Base-by-base conservation (phyloP, 2,329 filamentous ascomycete genomes). In the Ophiocordyceps sinensis region DNA sequence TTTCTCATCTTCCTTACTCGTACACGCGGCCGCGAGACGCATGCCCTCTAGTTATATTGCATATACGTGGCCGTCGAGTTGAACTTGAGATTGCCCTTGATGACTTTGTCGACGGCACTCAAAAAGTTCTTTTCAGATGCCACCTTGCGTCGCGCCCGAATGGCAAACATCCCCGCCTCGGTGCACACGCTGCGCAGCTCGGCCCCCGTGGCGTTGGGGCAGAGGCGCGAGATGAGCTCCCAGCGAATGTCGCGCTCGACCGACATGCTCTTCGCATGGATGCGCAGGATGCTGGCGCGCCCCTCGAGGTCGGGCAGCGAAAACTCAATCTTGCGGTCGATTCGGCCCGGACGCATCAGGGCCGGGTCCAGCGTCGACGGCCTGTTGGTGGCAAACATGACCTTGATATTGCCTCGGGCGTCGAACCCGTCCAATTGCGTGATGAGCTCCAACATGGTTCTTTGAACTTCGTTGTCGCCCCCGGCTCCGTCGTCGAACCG, bases 201-300 rank as follows among this genome's bases (percentile, higher is more conserved):
- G 39, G 91, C 91, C 68, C 91, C 91, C 1, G 91, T 98, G 41
- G 88, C 84, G 66, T 98, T 98, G 50, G 91, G 91, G 67, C 91
- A 98, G 48, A 98, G 73, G 53, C 91, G 82, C 17, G 88, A 95
- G 58, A 98, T 96, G 49, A 98, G 75, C 69, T 98, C 91, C 91
- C 91, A 98, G 65, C 91, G 79, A 56, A 98, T 98, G 58, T 98
- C 91, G 41, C 91, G 79, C 75, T 98, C 91, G 31, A 98, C 91
- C 15, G 87, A 95, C 91, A 98, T 98, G 60, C 85, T 94, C 82
- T 96, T 98, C 54, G 91, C 91, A 68, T 96, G 91, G 55, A 98
- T 98, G 39, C 91, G 84, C 36, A 98, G 76, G 57, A 98, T 96
- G 66, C 95, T 96, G 57, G 91, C 91, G 50, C 91, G 82, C 40